These are phyloP conservation scores for Rugonectria rugulosa DNA, from an alignment of 2,329 filamentous ascomycete species.

Conservation along the genomic window DNA sequence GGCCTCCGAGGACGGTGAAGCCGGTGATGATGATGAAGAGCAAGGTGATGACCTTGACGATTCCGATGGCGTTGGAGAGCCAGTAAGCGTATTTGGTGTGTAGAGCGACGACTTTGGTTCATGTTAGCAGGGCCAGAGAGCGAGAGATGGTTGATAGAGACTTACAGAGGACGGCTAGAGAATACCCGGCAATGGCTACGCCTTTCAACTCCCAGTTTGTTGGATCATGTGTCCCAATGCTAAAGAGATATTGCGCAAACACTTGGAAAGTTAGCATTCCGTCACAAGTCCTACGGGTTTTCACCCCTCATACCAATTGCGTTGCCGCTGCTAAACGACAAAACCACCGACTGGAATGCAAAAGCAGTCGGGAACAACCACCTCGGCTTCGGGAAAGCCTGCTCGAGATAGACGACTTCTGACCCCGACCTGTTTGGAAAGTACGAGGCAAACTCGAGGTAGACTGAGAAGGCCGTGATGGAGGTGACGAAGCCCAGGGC, in stretches of 20 bases:
- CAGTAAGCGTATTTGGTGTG: conserved; percentile 65
- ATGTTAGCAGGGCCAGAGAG: too few species aligned
- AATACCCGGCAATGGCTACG: conserved; percentile 69
- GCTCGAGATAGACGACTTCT: conserved; percentile 73
- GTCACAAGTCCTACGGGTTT: conserved; percentile 24
- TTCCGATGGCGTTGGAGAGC: conserved; percentile 62
- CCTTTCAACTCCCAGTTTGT: conserved; percentile 72
- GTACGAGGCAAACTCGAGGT: conserved; percentile 69
- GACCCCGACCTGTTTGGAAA: conserved; percentile 72
- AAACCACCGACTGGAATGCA: conserved; percentile 67
- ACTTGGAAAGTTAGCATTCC: conserved; percentile 46
- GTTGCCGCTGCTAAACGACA: conserved; percentile 72
- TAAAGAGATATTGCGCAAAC: conserved; percentile 68
- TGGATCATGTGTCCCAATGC: conserved; percentile 57
- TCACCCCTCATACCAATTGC: conserved; percentile 54
- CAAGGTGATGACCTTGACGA: conserved; percentile 67
- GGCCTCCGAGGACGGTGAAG: conserved; percentile 62
- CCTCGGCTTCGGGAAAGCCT: conserved; percentile 68
- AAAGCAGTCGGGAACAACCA: conserved; percentile 71
- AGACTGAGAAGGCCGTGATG: conserved; percentile 61
- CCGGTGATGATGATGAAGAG: conserved; percentile 68
- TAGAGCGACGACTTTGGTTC: conserved; percentile 53
- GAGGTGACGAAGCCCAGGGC: conserved; percentile 67
- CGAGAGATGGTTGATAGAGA: too few species aligned
- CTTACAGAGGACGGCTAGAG: conserved; percentile 62